Base-by-base conservation (phyloP, 2,329 filamentous ascomycete species). In the Periconia digitata region DNA sequence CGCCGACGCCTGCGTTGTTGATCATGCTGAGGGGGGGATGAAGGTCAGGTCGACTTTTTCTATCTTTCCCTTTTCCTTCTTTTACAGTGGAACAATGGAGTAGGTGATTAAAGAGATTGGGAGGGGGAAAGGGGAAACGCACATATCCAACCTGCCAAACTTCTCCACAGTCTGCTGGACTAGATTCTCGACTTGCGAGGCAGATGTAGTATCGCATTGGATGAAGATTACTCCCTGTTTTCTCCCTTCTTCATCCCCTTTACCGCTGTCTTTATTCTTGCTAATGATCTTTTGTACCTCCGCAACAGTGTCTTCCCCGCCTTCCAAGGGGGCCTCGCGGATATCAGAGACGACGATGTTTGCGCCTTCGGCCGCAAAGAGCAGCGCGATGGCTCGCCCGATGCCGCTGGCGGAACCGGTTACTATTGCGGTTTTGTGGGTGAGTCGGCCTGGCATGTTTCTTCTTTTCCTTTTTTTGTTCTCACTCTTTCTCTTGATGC, bases 81-180 rank as follows among this genome's bases (percentile, higher is more conserved):
- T 27, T 27, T 27, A 12, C 24, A 20, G n/a, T 22, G 18, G 12
- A 40, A 40, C 7, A n/a, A 18, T 15, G 16, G 16, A 15, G 21
- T 12, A 39, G 8, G n/a, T 43, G 39, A 17, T 16, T 35, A n/a
- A 6, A 22, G 16, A 22, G 18, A 40, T 22, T 12, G 6, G 6
- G 6, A 21, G 16, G 35, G n/a, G 21, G 23, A 40, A 20, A 6
- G 24, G 21, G 2, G 16, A 41, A 34, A 23, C 54, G 50, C 2
- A 70, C 60, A 67, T 74, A 50, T 84, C 81, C 15, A 84, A 63
- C 6, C 80, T 67, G 1, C 79, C 79, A 58, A 79, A 82, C 24
- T 64, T 52, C 8, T 64, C 45, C 0, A 75, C 74, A 0, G 72
- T 69, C 27, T 67, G 59, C 1, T 65, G 59, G 3, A 84, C 59